Evolutionary conservation across 139 green algal genomes (phyloP).

Genomic region (Tetradesmus lagerheimii): DNA sequence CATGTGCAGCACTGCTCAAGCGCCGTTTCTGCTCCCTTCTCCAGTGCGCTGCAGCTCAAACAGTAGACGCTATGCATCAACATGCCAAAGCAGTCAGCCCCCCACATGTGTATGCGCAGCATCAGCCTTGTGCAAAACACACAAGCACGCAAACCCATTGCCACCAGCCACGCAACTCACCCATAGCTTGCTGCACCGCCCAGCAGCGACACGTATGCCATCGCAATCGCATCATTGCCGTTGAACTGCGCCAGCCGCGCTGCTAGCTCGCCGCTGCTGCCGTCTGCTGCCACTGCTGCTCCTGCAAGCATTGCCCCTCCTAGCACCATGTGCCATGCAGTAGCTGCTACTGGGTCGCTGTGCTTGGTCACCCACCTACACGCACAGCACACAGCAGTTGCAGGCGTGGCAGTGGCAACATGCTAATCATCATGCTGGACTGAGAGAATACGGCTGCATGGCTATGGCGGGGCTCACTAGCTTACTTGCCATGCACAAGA

Average conservation of each 20-base stretch:
- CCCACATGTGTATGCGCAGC: too few relatives aligned
- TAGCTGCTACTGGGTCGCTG: conserved; percentile 95
- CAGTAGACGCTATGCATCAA: neutral
- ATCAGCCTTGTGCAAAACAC: too few relatives aligned
- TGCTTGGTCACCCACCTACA: conserved; percentile 79
- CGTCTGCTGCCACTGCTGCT: conserved; percentile 42
- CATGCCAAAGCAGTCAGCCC: neutral
- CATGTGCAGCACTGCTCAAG: too few relatives aligned
- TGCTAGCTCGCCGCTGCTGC: conserved; percentile 44
- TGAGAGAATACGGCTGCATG: neutral
- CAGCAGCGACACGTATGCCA: conserved; percentile 91
- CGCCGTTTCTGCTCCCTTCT: neutral
- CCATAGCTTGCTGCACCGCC: conserved; percentile 94
- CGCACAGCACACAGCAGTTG: neutral
- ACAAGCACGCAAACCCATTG: neutral
- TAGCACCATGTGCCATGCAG: conserved; percentile 98
- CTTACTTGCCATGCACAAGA: too few relatives aligned
- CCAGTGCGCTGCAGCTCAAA: neutral
- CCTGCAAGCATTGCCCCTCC: conserved; percentile 84
- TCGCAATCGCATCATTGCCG: conserved; percentile 44
- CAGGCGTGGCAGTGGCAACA: neutral
- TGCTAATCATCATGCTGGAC: neutral
- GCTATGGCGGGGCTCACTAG: too few relatives aligned
- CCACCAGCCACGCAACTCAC: conserved; percentile 56
- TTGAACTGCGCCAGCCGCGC: conserved; percentile 54